Conservation (phyloP, 768 basidiomycete genomes). For the Calocybe cyanea region DNA sequence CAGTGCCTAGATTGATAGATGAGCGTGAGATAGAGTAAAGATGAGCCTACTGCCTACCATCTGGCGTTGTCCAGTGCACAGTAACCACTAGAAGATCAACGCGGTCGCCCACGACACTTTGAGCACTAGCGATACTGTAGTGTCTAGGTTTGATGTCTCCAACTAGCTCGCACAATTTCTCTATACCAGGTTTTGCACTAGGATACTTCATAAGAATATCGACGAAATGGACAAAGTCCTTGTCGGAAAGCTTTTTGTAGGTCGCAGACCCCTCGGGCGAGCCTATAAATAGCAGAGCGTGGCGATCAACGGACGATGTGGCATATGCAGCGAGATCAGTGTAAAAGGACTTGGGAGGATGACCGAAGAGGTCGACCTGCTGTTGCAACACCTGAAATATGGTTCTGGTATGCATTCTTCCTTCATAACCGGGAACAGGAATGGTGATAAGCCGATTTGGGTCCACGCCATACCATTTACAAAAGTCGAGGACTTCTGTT, state of each 20-base stretch:
- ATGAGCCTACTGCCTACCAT: slow-evolving; percentile 46
- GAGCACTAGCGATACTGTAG: slow-evolving; percentile 96
- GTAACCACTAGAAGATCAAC: slow-evolving; percentile 96
- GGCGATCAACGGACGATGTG: slow-evolving; percentile 60
- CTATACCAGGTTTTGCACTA: slow-evolving; percentile 79
- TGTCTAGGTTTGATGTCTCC: slow-evolving; percentile 97
- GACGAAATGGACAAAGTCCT: slow-evolving; percentile 91
- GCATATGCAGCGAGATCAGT: slow-evolving; percentile 80
- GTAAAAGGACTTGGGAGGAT: slow-evolving; percentile 95
- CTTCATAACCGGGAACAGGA: slow-evolving; percentile 62
- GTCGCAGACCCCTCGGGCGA: slow-evolving; percentile 86
- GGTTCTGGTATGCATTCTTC: slow-evolving; percentile 86
- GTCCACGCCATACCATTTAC: slow-evolving; percentile 87
- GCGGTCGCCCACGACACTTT: slow-evolving; percentile 90
- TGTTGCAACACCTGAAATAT: slow-evolving; percentile 94
- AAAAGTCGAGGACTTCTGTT: slow-evolving; percentile 84
- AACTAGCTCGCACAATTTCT: slow-evolving; percentile 81
- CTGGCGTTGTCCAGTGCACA: slow-evolving; percentile 88
- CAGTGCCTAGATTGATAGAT: slow-evolving; percentile 48
- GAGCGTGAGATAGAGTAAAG: slow-evolving; percentile 6
- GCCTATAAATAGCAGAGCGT: slow-evolving; percentile 87
- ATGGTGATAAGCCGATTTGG: slow-evolving; percentile 78
- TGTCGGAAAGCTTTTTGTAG: slow-evolving; percentile 94
- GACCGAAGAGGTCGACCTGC: slow-evolving; percentile 94
- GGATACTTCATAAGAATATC: slow-evolving; percentile 77